Conservation (phyloP, 768 basidiomycete species). For the Hypholoma fasciculare region DNA sequence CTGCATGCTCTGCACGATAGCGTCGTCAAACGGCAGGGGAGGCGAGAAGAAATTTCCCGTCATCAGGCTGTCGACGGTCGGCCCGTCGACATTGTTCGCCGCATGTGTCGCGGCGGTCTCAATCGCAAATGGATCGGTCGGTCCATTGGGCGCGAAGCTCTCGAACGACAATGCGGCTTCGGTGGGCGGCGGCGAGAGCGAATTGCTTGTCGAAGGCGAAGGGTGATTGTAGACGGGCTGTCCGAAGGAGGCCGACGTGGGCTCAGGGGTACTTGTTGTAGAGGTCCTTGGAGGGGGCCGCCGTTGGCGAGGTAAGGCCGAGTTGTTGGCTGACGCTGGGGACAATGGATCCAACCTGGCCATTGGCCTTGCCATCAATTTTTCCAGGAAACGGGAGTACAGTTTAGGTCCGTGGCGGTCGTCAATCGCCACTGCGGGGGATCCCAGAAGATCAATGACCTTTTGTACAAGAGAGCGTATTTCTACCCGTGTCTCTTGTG, state of each 20-base stretch:
- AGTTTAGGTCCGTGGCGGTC: constrained; percentile 80
- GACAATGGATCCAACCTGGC: constrained; percentile 33
- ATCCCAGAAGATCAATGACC: constrained; percentile 66
- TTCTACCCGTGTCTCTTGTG: constrained; percentile 55
- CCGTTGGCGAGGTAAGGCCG: constrained; percentile 15
- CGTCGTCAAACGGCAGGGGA: constrained; percentile 56
- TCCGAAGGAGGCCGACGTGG: constrained; percentile 17
- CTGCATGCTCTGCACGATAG: constrained; percentile 63
- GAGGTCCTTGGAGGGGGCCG: constrained; percentile 14
- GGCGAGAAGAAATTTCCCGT: constrained; percentile 49
- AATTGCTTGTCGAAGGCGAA: constrained; percentile 40
- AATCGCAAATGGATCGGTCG: constrained; percentile 41
- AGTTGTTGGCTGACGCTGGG: constrained; percentile 15
- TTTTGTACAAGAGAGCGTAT: constrained; percentile 65
- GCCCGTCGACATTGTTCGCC: constrained; percentile 8
- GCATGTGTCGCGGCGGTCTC: constrained; percentile 17
- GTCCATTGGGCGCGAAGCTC: constrained; percentile 43
- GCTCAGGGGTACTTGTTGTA: constrained; percentile 18
- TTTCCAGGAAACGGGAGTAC: constrained; percentile 77
- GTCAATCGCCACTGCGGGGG: constrained; percentile 74
- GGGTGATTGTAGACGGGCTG: constrained; percentile 30
- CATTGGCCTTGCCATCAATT: constrained; percentile 63
- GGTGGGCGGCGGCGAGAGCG: constrained; percentile 48
- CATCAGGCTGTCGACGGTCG: constrained; percentile 25
- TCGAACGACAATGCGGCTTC: constrained; percentile 47